Conservation (phyloP, 805 yeast species). For the Sugiyamaella americana region DNA sequence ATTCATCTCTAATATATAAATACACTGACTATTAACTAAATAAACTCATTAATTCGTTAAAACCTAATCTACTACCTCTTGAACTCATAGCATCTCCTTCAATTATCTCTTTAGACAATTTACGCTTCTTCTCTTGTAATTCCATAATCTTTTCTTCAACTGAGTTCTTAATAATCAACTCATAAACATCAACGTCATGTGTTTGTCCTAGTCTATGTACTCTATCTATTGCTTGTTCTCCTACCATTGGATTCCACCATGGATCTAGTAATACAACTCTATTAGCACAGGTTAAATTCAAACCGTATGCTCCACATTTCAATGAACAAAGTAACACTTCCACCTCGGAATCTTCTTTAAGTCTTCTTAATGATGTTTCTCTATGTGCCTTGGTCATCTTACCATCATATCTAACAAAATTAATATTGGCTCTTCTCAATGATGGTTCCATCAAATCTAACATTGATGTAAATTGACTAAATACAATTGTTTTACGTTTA, state of each 20-base stretch:
- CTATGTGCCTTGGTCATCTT: slow-evolving; percentile 29
- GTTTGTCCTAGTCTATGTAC: slow-evolving; percentile 47
- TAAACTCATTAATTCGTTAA: not conserved
- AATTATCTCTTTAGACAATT: slow-evolving; percentile 31
- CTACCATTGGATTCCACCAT: slow-evolving; percentile 50
- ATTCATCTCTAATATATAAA: no score
- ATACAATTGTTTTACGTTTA: slow-evolving; percentile 39
- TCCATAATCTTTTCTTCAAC: slow-evolving; percentile 38
- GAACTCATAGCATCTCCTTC: slow-evolving; percentile 15
- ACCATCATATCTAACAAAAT: slow-evolving; percentile 36
- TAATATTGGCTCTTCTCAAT: slow-evolving; percentile 30
- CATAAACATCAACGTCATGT: slow-evolving; percentile 39
- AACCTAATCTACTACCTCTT: not conserved
- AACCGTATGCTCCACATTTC: slow-evolving; percentile 41
- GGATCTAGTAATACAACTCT: slow-evolving; percentile 40
- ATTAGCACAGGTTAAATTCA: slow-evolving; percentile 39
- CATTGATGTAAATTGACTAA: slow-evolving; percentile 40
- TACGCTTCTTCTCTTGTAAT: slow-evolving; percentile 35
- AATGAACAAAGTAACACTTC: slow-evolving; percentile 39
- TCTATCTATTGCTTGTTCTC: slow-evolving; percentile 46
- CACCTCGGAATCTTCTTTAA: slow-evolving; percentile 28
- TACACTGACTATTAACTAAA: no score
- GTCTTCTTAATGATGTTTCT: slow-evolving; percentile 26
- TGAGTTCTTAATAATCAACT: slow-evolving; percentile 35
- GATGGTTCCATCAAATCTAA: slow-evolving; percentile 30